Conservation (phyloP, 2,329 filamentous ascomycete genomes). For the Sporothrix pallida region DNA sequence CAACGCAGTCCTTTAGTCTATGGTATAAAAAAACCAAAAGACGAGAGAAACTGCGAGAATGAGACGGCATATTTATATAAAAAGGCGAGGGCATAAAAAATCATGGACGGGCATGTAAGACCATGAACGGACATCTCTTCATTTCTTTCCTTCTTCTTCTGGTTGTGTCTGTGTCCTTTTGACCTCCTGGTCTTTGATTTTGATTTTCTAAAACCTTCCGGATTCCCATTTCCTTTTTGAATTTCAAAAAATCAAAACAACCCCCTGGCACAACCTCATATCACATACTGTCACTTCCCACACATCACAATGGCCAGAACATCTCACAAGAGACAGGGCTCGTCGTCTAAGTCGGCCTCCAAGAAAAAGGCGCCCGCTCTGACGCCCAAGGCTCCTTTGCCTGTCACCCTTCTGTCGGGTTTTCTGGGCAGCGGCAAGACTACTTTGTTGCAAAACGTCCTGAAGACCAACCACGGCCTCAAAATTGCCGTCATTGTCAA, state of each 20-base stretch:
- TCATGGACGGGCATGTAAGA: background rate
- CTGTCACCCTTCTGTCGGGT: constrained; percentile 11
- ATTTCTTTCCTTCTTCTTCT: background rate
- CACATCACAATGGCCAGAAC: constrained; percentile 8
- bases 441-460: constrained; percentile 71
- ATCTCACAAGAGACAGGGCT: constrained; percentile 4
- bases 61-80: background rate
- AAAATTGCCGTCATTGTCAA: constrained; percentile 76
- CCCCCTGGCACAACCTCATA: background rate
- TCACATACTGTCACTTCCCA: background rate
- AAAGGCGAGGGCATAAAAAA: background rate
- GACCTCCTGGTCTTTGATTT: background rate
- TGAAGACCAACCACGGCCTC: constrained; percentile 69
- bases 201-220: background rate
- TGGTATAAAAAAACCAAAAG: too few species aligned
- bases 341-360: constrained; percentile 1
- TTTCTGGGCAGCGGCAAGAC: constrained; percentile 68
- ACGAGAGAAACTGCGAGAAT: background rate
- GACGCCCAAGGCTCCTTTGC: constrained; percentile 6
- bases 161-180: background rate
- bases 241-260: background rate
- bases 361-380: background rate
- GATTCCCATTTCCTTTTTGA: background rate
- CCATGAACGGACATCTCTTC: background rate
- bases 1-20: background rate